Evolutionary conservation across 495 filamentous ascomycete genomes (phyloP).

Genomic region (Penicillium crystallinum): DNA sequence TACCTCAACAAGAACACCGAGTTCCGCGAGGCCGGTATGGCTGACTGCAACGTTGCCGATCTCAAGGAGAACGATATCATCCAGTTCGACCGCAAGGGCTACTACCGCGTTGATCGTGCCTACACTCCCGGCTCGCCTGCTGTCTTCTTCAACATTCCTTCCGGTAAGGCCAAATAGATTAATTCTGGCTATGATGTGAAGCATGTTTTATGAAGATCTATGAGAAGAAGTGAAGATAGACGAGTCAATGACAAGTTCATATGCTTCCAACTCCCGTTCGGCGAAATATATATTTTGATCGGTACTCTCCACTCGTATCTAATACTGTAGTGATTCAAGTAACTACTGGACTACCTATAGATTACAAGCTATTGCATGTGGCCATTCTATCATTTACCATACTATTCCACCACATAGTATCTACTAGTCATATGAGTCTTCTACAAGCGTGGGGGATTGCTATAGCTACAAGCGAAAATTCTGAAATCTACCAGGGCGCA

Average conservation of each 20-base stretch:
- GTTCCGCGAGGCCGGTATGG: slow-evolving; percentile 67
- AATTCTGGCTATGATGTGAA: slow-evolving; percentile 1
- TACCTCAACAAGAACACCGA: slow-evolving; percentile 73
- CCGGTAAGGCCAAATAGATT: slow-evolving; percentile 52
- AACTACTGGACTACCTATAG: too few species aligned
- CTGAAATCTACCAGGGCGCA: too few species aligned
- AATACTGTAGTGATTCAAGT: too few species aligned
- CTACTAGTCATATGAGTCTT: too few species aligned
- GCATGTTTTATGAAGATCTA: slow-evolving; percentile 2
- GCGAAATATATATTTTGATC: not conserved
- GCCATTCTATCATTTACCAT: not conserved
- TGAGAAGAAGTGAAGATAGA: not conserved
- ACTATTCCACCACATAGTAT: not conserved
- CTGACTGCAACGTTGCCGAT: slow-evolving; percentile 72
- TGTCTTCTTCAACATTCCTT: slow-evolving; percentile 77
- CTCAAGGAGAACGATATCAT: slow-evolving; percentile 81
- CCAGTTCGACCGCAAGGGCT: slow-evolving; percentile 91
- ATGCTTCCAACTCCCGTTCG: not conserved
- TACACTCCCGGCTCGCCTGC: slow-evolving; percentile 56
- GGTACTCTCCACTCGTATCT: too few species aligned
- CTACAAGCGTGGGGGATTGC: not conserved
- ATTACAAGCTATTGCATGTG: too few species aligned
- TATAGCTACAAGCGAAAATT: not conserved
- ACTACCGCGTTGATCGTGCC: slow-evolving; percentile 70
- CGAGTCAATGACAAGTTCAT: not conserved